Conservation (phyloP, 148 eudicot genomes). For the Chenopodium berlandieri region DNA sequence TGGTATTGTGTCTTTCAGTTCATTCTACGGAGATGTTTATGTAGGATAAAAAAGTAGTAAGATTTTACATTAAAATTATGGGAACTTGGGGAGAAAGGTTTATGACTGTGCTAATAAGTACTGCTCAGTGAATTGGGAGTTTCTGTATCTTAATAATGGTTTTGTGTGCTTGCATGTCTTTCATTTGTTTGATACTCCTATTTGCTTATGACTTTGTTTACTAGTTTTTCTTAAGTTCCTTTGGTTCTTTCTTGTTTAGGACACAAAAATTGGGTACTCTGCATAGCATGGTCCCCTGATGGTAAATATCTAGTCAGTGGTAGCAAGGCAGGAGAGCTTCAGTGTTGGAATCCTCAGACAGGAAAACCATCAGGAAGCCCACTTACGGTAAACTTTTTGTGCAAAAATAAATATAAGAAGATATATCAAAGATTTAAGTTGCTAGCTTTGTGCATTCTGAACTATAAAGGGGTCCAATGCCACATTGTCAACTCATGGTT, state of each 20-base stretch:
- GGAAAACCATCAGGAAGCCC: constrained; percentile 76
- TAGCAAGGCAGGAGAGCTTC: constrained; percentile 90
- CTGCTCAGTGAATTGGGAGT: neutral
- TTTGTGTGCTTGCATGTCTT: neutral
- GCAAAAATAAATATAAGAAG: neutral
- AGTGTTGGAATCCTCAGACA: constrained; percentile 87
- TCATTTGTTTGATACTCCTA: neutral
- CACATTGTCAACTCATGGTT: neutral
- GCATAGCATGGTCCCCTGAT: constrained; percentile 98
- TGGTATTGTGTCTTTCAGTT: neutral
- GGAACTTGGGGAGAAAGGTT: neutral
- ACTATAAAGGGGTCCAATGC: neutral
- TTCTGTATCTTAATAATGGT: neutral
- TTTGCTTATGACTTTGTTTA: neutral
- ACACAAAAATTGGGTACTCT: constrained; percentile 96
- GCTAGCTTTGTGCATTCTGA: neutral
- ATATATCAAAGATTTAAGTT: neutral
- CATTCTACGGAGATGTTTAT: neutral
- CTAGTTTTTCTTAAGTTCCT: neutral
- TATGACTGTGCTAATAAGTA: neutral
- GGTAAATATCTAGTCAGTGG: constrained; percentile 96
- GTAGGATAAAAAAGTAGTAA: neutral
- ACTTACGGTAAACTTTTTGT: constrained; percentile 50
- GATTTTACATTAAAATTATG: too few relatives aligned
- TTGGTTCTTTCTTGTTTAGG: constrained; percentile 39